phyloP scores from a whole-genome alignment of 1,284 basidiomycete genomes.

The Peniophora sp. region DNA sequence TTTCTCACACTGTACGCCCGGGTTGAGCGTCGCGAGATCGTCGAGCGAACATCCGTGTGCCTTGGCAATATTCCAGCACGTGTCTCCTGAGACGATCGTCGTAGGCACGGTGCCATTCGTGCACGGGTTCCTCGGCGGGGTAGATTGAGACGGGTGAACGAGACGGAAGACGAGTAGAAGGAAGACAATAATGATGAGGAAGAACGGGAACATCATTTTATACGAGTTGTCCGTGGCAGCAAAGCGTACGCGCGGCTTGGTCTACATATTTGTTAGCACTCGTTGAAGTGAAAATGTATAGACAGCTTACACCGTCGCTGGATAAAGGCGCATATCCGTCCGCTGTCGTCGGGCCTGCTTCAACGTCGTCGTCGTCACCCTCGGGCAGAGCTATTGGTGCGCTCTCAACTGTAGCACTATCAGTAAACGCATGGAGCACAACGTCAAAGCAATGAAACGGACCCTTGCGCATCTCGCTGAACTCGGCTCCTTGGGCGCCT shows the following conservation, averaged over 20 bases:
- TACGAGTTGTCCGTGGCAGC: slow-evolving; percentile 35
- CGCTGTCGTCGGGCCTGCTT: slow-evolving; percentile 39
- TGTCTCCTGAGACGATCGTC: slow-evolving; percentile 51
- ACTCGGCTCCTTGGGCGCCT: slow-evolving; percentile 26
- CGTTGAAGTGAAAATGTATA: neutral
- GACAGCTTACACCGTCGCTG: slow-evolving; percentile 39
- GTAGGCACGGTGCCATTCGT: slow-evolving; percentile 41
- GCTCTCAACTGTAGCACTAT: slow-evolving; percentile 12
- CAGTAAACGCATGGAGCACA: neutral
- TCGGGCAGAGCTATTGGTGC: slow-evolving; percentile 11
- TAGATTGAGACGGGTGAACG: slow-evolving; percentile 34
- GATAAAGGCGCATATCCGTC: slow-evolving; percentile 53
- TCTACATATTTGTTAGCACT: neutral
- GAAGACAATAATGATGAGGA: slow-evolving; percentile 58
- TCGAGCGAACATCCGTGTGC: slow-evolving; percentile 46
- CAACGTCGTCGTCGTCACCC: slow-evolving; percentile 37
- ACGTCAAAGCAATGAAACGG: slow-evolving; percentile 10
- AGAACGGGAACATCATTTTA: slow-evolving; percentile 64
- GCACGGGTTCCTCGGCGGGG: slow-evolving; percentile 27
- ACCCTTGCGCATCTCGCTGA: slow-evolving; percentile 27
- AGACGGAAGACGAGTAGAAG: slow-evolving; percentile 63
- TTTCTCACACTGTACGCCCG: slow-evolving; percentile 44
- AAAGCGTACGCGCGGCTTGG: slow-evolving; percentile 22
- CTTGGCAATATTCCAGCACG: slow-evolving; percentile 61
- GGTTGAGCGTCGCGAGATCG: slow-evolving; percentile 45